Percentiles rank a stretch among this genome's conserved stretches.
Conservation (phyloP, 2,329 filamentous ascomycete genomes). For the Penicillium corylophilum region DNA sequence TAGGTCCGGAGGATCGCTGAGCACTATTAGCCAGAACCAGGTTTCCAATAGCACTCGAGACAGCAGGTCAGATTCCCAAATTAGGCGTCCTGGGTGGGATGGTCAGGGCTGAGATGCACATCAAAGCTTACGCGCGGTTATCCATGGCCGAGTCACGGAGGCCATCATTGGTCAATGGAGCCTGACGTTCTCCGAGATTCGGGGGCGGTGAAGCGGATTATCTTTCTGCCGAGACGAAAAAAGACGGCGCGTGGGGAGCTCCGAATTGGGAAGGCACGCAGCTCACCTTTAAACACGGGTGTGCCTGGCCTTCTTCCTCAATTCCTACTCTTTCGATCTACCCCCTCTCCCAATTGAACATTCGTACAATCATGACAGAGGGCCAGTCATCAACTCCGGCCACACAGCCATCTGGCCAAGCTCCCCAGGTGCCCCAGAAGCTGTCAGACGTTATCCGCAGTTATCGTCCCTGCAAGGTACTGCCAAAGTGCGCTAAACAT, state of each 20-base stretch:
- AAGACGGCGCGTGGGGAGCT: slow-evolving; percentile 21
- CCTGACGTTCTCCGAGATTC: slow-evolving; percentile 11
- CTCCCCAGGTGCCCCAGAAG: slow-evolving; percentile 54
- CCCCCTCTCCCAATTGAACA: not conserved
- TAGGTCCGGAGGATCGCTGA: not conserved
- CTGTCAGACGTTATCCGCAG: slow-evolving; percentile 74
- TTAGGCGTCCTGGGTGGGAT: slow-evolving; percentile 4
- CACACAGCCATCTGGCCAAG: slow-evolving; percentile 23
- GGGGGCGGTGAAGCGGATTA: slow-evolving; percentile 18
- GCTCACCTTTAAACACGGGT: not conserved
- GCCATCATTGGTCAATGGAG: slow-evolving; percentile 14
- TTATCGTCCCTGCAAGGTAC: slow-evolving; percentile 77
- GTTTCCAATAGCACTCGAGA: not conserved
- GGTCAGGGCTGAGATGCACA: slow-evolving; percentile 12
- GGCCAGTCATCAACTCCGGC: slow-evolving; percentile 26
- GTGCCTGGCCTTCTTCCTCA: not conserved
- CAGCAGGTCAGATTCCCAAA: not conserved
- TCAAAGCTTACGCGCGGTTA: slow-evolving; percentile 24
- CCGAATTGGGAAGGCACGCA: slow-evolving; percentile 5
- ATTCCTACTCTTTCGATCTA: not conserved
- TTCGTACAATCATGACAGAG: slow-evolving; percentile 26
- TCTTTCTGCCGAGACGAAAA: slow-evolving; percentile 8
- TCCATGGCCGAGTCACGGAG: slow-evolving; percentile 12
- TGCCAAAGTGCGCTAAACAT: not conserved
- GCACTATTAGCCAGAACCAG: not conserved